Evolutionary conservation across 176 grass and related monocot genomes (phyloP).

Genomic region (Zoysia pacifica): DNA sequence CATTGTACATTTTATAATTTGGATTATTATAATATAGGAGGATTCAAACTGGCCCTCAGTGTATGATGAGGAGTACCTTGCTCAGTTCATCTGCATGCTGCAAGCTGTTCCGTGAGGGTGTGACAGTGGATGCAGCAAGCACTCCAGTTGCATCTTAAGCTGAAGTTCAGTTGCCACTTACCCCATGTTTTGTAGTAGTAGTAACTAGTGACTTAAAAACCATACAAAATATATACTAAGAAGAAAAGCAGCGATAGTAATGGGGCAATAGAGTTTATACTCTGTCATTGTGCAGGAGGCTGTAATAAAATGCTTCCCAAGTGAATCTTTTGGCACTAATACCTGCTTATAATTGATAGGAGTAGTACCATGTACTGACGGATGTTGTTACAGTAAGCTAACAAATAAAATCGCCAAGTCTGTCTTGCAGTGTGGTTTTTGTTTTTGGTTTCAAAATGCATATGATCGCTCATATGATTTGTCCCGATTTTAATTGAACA

Average conservation of each 20-base stretch:
- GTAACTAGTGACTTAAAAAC: conserved; percentile 45
- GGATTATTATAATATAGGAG: no score
- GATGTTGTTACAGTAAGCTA: conserved; percentile 2
- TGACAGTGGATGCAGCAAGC: conserved; percentile 73
- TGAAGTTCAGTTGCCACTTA: no score
- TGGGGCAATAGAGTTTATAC: conserved; percentile 52
- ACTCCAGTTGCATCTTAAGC: no score
- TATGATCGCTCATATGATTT: no score
- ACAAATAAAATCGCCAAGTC: conserved; percentile 33
- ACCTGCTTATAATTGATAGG: conserved; percentile 22
- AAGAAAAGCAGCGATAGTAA: conserved; percentile 44
- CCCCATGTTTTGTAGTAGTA: conserved; percentile 54
- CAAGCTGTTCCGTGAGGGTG: conserved; percentile 74
- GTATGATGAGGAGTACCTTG: conserved; percentile 77
- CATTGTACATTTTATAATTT: no score
- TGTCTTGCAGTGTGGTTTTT: not conserved
- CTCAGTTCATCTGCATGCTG: conserved; percentile 66
- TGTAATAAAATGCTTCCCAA: conserved; percentile 19
- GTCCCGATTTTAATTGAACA: not conserved
- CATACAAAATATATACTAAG: conserved; percentile 47
- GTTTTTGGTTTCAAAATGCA: no score
- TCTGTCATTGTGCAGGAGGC: conserved; percentile 42
- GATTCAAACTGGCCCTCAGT: no score
- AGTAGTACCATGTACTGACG: conserved; percentile 23
- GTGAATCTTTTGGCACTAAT: conserved; percentile 36